Conservation (phyloP, 176 grass and related monocot species). For the Carex scoparia region DNA sequence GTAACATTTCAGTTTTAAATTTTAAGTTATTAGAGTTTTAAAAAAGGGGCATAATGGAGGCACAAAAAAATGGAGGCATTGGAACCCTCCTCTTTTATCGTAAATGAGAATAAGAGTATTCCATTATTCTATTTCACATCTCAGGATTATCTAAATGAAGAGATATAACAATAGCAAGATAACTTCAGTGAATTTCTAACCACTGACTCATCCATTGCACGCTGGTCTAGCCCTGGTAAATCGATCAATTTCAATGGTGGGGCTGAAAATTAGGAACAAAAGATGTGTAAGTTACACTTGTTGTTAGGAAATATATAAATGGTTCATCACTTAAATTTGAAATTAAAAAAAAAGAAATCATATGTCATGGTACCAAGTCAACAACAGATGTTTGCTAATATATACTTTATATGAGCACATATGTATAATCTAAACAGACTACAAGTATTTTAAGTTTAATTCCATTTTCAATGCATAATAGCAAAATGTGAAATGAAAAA, state of each 20-base stretch:
- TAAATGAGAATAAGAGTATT: neutral
- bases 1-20: too few species aligned
- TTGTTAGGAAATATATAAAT: neutral
- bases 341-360: neutral
- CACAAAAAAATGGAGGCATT: too few species aligned
- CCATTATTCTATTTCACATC: neutral
- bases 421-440: neutral
- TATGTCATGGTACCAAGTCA: neutral
- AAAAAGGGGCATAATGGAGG: too few species aligned
- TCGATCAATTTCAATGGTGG: slow-evolving; percentile 75
- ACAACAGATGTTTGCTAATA: neutral
- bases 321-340: slow-evolving; percentile 3
- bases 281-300: slow-evolving; percentile 13
- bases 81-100: neutral
- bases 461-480: slow-evolving; percentile 2
- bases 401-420: neutral
- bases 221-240: slow-evolving; percentile 76
- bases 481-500: neutral
- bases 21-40: too few species aligned
- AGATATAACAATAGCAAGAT: slow-evolving; percentile 1
- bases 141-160: neutral
- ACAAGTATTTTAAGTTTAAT: neutral
- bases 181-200: slow-evolving; percentile 34
- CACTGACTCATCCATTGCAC: slow-evolving; percentile 55
- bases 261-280: slow-evolving; percentile 44